Evolutionary conservation across 2,329 filamentous ascomycete species (phyloP).

Genomic region (Trichoderma koningiopsis): DNA sequence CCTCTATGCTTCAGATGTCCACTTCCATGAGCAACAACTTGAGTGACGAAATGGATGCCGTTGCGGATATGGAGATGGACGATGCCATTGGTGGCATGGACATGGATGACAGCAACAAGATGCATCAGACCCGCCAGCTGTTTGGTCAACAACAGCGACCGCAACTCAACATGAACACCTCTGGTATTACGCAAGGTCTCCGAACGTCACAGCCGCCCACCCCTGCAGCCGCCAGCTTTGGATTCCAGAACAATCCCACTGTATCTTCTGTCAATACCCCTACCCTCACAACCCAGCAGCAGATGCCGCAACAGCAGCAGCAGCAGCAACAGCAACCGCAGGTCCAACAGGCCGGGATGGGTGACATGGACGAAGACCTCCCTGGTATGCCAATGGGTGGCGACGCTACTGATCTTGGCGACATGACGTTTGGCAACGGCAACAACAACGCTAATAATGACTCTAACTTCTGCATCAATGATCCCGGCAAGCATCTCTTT

Average conservation of each 20-base stretch:
- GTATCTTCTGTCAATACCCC: constrained; percentile 97
- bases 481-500: constrained; percentile 91
- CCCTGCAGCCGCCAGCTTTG: constrained; percentile 74
- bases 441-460: constrained; percentile 41
- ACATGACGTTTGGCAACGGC: constrained; percentile 54
- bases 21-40: constrained; percentile 46
- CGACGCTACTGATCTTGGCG: constrained; percentile 53
- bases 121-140: constrained; percentile 70
- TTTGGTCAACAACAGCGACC: constrained; percentile 67
- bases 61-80: constrained; percentile 97
- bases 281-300: constrained; percentile 79
- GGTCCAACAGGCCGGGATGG: constrained; percentile 50
- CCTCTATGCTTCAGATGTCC: constrained; percentile 44
- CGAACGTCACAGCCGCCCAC: constrained; percentile 85
- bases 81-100: constrained; percentile 71
- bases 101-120: constrained; percentile 62
- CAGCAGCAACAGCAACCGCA: constrained; percentile 69
- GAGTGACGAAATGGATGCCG: constrained; percentile 73
- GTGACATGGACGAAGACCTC: constrained; percentile 73
- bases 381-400: constrained; percentile 64
- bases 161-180: constrained; percentile 78
- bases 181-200: constrained; percentile 74
- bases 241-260: constrained; percentile 88
- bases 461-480: constrained; percentile 72
- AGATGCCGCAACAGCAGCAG: constrained; percentile 64